These are phyloP conservation scores for Periconia macrospinosa DNA, from an alignment of 2,329 filamentous ascomycete species.

Conservation along the genomic window DNA sequence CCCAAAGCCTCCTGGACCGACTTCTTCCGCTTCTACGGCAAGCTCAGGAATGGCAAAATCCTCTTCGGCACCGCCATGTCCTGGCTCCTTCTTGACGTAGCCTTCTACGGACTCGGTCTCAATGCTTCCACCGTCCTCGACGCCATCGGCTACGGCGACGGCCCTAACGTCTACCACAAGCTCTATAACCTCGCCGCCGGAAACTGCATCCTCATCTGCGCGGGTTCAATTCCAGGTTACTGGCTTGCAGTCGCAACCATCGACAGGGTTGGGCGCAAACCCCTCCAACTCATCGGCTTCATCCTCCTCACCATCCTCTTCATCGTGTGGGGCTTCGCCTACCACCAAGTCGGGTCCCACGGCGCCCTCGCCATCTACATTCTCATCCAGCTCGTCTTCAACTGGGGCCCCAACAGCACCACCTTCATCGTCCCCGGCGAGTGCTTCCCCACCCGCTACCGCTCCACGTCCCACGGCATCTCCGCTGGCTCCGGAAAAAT, in stretches of 20 bases:
- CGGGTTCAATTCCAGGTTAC: constrained; percentile 79
- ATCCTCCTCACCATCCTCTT: constrained; percentile 37
- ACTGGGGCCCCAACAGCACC: constrained; percentile 53
- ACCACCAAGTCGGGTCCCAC: constrained; percentile 36
- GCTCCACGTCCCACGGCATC: constrained; percentile 54
- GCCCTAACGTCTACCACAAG: constrained; percentile 66
- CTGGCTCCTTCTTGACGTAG: constrained; percentile 67
- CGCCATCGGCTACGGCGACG: constrained; percentile 68
- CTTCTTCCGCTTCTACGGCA: constrained; percentile 70
- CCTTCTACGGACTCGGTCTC: constrained; percentile 62
- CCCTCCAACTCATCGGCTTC: constrained; percentile 39
- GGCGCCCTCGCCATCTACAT: constrained; percentile 52
- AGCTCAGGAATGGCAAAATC: constrained; percentile 71
- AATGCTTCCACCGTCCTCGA: constrained; percentile 74
- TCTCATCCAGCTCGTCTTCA: constrained; percentile 56
- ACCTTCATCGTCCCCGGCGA: constrained; percentile 57
- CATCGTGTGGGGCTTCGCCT: constrained; percentile 40
- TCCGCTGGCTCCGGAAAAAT: constrained; percentile 53
- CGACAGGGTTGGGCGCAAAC: constrained; percentile 66
- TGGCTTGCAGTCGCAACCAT: constrained; percentile 62
- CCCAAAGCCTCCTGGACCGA: constrained; percentile 73
- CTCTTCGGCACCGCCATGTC: constrained; percentile 79
- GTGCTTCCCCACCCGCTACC: constrained; percentile 54
- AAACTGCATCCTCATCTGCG: constrained; percentile 76
- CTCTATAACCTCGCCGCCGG: constrained; percentile 76